A percentile compares a stretch with the other conserved stretches of the same genome.
phyloP scores from a whole-genome alignment of 257 asterid genomes.

The Solanum clarkiae region DNA sequence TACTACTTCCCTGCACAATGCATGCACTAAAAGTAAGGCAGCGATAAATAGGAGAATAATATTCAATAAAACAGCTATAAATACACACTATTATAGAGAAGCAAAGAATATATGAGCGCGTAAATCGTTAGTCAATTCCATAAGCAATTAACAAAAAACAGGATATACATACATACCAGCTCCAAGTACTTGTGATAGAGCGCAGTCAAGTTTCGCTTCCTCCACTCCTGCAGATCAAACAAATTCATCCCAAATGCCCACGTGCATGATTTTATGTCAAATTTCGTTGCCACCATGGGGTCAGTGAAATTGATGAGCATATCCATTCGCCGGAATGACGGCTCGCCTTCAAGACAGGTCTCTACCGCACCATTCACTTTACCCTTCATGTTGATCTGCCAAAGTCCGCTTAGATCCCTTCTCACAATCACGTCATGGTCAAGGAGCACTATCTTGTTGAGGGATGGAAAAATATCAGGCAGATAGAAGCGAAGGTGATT shows the following conservation, averaged over 20 bases:
- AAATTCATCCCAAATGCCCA: constrained; percentile 64
- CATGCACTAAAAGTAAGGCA: background rate
- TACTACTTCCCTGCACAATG: constrained; percentile 32
- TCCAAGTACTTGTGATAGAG: constrained; percentile 49
- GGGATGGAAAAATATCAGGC: constrained; percentile 44
- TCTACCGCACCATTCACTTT: constrained; percentile 52
- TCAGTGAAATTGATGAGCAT: constrained; percentile 47
- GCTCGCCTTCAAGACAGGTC: constrained; percentile 31
- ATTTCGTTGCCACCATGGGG: constrained; percentile 33
- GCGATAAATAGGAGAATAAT: background rate
- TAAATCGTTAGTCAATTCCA: background rate
- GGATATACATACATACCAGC: constrained; percentile 20
- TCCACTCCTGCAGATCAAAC: constrained; percentile 45
- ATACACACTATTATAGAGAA: background rate
- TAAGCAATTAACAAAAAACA: background rate
- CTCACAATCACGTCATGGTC: constrained; percentile 50
- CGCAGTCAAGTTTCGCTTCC: constrained; percentile 35
- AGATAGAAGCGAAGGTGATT: constrained; percentile 56
- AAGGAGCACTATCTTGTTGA: constrained; percentile 40
- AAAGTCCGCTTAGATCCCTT: constrained; percentile 39
- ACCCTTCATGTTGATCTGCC: constrained; percentile 36
- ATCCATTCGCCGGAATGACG: constrained; percentile 40
- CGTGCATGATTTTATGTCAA: constrained; percentile 44
- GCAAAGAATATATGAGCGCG: background rate
- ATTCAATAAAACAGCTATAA: background rate